These are phyloP conservation scores for Lizanozyma gosingica DNA, from an alignment of 1,139 yeast species.

Conservation along the genomic window DNA sequence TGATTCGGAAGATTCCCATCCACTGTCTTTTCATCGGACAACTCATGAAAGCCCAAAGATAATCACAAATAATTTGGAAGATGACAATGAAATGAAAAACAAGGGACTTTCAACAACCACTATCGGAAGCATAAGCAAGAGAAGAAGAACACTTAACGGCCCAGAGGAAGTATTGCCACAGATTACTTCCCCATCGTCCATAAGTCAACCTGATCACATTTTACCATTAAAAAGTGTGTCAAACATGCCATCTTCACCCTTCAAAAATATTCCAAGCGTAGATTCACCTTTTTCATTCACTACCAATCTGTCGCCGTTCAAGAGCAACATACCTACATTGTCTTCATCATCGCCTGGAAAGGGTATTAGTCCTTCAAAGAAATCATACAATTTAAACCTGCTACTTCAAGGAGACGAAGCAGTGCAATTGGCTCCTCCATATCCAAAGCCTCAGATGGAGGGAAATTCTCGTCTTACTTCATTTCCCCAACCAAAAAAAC, in stretches of 20 bases:
- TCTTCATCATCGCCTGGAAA: neutral
- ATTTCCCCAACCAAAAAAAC: slow-evolving; percentile 8
- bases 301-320: neutral
- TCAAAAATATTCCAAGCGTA: slow-evolving; percentile 7
- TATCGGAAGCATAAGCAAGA: slow-evolving; percentile 11
- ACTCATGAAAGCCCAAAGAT: neutral
- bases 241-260: slow-evolving; percentile 1
- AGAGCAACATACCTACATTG: neutral
- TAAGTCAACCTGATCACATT: neutral
- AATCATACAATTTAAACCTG: neutral
- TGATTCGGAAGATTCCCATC: slow-evolving; percentile 5
- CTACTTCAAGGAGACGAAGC: neutral
- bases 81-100: slow-evolving; percentile 5
- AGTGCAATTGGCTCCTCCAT: neutral
- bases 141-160: slow-evolving; percentile 17
- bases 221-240: slow-evolving; percentile 4
- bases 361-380: neutral
- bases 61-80: slow-evolving; percentile 1
- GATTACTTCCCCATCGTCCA: slow-evolving; percentile 1
- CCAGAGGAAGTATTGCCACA: slow-evolving; percentile 14
- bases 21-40: neutral
- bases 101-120: slow-evolving; percentile 1
- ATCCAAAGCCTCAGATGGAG: neutral
- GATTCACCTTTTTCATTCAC: slow-evolving; percentile 2
- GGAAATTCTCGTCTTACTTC: too few relatives aligned